These are phyloP conservation scores for Berberis thunbergii DNA, from an alignment of 164 flowering plant species.

Conservation along the genomic window DNA sequence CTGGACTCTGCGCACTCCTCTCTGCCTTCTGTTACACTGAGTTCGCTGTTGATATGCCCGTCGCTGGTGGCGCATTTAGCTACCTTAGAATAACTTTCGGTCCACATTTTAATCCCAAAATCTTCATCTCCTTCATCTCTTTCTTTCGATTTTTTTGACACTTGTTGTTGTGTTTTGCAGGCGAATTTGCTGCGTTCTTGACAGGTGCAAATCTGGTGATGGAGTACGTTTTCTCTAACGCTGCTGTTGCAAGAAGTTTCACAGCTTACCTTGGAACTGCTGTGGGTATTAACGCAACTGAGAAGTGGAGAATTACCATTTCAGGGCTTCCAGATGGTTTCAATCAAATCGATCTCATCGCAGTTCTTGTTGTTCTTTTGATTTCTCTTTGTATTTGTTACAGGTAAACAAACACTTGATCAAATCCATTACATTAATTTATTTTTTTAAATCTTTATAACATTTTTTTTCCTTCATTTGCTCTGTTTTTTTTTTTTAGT, in stretches of 20 bases:
- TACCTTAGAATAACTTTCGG: slow-evolving; percentile 88
- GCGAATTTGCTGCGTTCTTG: slow-evolving; percentile 65
- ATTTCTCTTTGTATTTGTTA: slow-evolving; percentile 53
- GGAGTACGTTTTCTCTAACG: slow-evolving; percentile 76
- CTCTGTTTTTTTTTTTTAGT: slow-evolving; percentile 26
- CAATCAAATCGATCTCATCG: slow-evolving; percentile 51
- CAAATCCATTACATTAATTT: not conserved
- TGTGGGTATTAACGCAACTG: slow-evolving; percentile 29
- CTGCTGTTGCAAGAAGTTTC: slow-evolving; percentile 66
- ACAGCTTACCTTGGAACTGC: slow-evolving; percentile 52
- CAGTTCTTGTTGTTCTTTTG: slow-evolving; percentile 42
- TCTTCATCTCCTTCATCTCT: not conserved
- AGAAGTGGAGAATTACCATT: slow-evolving; percentile 44
- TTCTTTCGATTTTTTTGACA: not conserved
- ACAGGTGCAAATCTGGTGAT: slow-evolving; percentile 65
- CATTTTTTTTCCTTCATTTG: not conserved
- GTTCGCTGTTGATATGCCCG: slow-evolving; percentile 89
- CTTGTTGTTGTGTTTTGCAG: slow-evolving; percentile 15
- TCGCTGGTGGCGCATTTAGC: slow-evolving; percentile 93
- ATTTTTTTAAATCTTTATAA: not conserved
- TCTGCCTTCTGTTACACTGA: slow-evolving; percentile 96
- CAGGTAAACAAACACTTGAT: slow-evolving; percentile 32
- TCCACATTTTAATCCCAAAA: slow-evolving; percentile 8
- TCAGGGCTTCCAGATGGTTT: slow-evolving; percentile 41
- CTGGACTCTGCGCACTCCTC: slow-evolving; percentile 83